phyloP scores from a whole-genome alignment of 768 basidiomycete genomes.

The Mycena filopes region DNA sequence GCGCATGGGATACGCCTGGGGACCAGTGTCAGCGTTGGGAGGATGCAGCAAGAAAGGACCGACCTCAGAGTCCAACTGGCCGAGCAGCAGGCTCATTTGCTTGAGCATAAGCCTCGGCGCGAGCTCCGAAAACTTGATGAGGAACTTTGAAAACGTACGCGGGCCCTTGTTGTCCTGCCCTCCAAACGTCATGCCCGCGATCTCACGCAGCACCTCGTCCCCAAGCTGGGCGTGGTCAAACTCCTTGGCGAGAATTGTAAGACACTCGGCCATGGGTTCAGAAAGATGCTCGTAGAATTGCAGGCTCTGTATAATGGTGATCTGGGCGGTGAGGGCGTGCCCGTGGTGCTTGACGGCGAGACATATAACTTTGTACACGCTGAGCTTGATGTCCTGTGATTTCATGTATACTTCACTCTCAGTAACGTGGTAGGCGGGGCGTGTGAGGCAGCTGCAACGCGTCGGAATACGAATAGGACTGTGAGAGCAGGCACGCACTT shows the following conservation, averaged over 20 bases:
- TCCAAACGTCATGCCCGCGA: conserved; percentile 80
- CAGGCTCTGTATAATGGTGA: conserved; percentile 88
- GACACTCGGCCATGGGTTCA: conserved; percentile 93
- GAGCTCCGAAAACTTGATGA: conserved; percentile 83
- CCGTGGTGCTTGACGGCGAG: conserved; percentile 91
- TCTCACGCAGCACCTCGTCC: conserved; percentile 92
- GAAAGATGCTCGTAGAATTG: conserved; percentile 96
- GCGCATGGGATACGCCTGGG: conserved; percentile 94
- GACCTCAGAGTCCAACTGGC: conserved; percentile 94
- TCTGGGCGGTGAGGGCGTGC: conserved; percentile 87
- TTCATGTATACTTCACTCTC: conserved; percentile 95
- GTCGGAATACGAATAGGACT: conserved; percentile 17
- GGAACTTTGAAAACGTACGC: conserved; percentile 84
- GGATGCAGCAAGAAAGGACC: conserved; percentile 21
- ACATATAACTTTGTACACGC: conserved; percentile 91
- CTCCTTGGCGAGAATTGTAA: conserved; percentile 81
- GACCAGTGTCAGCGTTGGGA: neutral
- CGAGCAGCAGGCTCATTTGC: conserved; percentile 86
- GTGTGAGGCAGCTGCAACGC: conserved; percentile 79
- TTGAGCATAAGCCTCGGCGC: conserved; percentile 85
- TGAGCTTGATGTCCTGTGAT: conserved; percentile 68
- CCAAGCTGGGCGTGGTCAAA: conserved; percentile 91
- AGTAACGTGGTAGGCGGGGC: conserved; percentile 86
- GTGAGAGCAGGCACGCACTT: conserved; percentile 60
- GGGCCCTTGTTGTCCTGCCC: conserved; percentile 90